These are phyloP conservation scores for Ricinus communis DNA, from an alignment of 345 rosid genomes.

Conservation along the genomic window DNA sequence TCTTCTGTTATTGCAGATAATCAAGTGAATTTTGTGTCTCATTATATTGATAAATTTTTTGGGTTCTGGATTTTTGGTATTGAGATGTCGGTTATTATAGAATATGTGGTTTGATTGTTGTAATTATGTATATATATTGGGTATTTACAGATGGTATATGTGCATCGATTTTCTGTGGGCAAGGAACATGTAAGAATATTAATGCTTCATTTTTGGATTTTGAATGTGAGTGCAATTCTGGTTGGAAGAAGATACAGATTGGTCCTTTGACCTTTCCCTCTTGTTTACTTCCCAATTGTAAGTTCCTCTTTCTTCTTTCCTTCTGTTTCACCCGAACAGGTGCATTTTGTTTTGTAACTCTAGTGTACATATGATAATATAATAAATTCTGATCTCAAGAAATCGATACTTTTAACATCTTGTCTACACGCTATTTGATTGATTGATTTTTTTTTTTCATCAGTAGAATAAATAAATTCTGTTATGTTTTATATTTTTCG, in stretches of 20 bases:
- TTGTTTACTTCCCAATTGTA: conserved; percentile 51
- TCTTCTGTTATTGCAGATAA: background rate
- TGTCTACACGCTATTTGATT: too few relatives aligned
- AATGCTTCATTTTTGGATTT: conserved; percentile 20
- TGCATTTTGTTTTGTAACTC: too few relatives aligned
- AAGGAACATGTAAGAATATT: conserved; percentile 36
- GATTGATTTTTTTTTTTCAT: too few relatives aligned
- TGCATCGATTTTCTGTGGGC: conserved; percentile 28
- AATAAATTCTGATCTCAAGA: too few relatives aligned
- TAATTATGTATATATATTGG: background rate
- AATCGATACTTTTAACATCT: too few relatives aligned
- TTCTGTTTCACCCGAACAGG: background rate
- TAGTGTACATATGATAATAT: too few relatives aligned
- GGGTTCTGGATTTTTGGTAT: background rate
- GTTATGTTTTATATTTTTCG: too few relatives aligned
- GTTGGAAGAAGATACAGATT: conserved; percentile 48
- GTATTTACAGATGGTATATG: conserved; percentile 20
- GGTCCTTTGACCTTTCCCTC: conserved; percentile 33
- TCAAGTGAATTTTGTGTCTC: background rate
- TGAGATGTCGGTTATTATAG: too few relatives aligned
- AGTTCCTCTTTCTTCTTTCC: conserved; percentile 11
- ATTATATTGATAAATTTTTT: background rate
- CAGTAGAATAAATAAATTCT: too few relatives aligned
- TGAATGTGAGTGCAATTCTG: conserved; percentile 44
- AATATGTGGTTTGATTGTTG: background rate